Evolutionary conservation across 2,329 filamentous ascomycete species (phyloP).

Genomic region (Scedosporium dehoogii): DNA sequence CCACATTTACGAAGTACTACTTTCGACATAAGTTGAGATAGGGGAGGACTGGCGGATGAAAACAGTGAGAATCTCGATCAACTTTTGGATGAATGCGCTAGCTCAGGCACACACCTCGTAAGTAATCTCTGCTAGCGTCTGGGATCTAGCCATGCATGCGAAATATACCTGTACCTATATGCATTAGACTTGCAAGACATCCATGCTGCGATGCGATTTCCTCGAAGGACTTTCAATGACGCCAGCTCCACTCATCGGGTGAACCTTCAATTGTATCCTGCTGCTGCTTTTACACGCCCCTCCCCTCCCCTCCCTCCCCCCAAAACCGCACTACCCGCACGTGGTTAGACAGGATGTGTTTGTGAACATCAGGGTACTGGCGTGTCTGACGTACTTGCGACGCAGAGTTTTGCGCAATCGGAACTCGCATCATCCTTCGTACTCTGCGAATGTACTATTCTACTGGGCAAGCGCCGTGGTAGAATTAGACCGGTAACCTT

Average conservation of each 20-base stretch:
- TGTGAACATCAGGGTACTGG: background rate
- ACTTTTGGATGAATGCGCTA: too few species aligned
- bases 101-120: background rate
- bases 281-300: background rate
- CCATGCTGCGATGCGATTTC: background rate
- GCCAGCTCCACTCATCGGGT: too few species aligned
- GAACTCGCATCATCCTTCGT: too few species aligned
- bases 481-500: background rate
- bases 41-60: too few species aligned
- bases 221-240: background rate
- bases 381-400: background rate
- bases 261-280: too few species aligned
- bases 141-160: background rate
- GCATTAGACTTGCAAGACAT: background rate
- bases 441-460: too few species aligned
- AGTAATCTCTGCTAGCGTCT: background rate
- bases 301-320: background rate
- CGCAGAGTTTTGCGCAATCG: background rate
- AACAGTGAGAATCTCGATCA: too few species aligned
- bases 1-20: too few species aligned
- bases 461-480: background rate
- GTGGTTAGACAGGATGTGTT: background rate
- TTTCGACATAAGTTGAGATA: too few species aligned
- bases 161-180: background rate
- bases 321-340: background rate